A percentile compares a stretch with the other conserved stretches of the same genome.
These are phyloP conservation scores for Pichia exigua DNA, from an alignment of 805 yeast genomes.

Conservation along the genomic window DNA sequence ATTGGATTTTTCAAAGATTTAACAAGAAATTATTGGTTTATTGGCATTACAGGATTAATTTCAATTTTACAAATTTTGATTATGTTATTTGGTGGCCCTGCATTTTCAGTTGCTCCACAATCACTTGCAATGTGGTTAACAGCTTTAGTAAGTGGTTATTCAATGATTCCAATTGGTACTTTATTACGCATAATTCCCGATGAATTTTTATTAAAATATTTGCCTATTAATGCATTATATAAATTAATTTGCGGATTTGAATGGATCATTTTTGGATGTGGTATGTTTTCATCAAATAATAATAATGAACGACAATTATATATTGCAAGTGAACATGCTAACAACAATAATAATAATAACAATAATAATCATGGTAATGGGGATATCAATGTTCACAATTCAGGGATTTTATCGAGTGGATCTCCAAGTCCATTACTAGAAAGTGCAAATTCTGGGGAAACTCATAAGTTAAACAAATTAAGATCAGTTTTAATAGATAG, in stretches of 20 bases:
- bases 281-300: conserved; percentile 1
- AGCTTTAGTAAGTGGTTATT: conserved; percentile 71
- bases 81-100: conserved; percentile 96
- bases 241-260: conserved; percentile 14
- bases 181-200: conserved; percentile 80
- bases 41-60: conserved; percentile 62
- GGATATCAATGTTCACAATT: background rate
- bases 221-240: conserved; percentile 54
- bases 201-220: conserved; percentile 52
- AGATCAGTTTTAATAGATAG: background rate
- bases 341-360: background rate
- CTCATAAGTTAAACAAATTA: conserved; percentile 2
- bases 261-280: conserved; percentile 13
- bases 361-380: background rate
- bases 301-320: background rate
- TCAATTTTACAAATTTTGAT: conserved; percentile 81
- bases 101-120: conserved; percentile 75
- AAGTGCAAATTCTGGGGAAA: background rate
- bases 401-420: background rate
- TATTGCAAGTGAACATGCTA: background rate
- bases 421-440: conserved; percentile 10
- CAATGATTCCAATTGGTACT: conserved; percentile 75
- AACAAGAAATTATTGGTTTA: conserved; percentile 74
- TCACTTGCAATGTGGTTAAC: conserved; percentile 87
- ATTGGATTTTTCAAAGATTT: conserved; percentile 80